Conservation (phyloP, 805 yeast genomes). For the Saccharomycopsis sp. region DNA sequence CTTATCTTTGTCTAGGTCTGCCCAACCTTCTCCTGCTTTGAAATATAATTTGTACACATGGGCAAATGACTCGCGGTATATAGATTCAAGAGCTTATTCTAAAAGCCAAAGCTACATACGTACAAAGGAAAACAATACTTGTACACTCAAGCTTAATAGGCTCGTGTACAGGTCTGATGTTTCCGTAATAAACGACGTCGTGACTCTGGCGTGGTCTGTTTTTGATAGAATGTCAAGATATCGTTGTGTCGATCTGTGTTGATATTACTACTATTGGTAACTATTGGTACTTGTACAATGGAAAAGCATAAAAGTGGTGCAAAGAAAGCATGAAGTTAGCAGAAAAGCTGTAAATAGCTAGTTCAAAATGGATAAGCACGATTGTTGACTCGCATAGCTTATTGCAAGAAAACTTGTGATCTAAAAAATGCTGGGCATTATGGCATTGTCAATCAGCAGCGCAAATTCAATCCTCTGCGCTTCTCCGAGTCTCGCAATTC, state of each 20-base stretch:
- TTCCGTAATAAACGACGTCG: too few species aligned
- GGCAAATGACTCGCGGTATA: neutral
- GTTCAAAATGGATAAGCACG: too few species aligned
- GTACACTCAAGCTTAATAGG: neutral
- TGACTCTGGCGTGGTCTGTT: too few species aligned
- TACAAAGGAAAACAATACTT: neutral
- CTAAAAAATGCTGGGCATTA: neutral
- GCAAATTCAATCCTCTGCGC: slow-evolving; percentile 73
- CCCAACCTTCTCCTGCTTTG: neutral
- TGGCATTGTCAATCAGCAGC: slow-evolving; percentile 42
- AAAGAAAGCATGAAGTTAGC: too few species aligned
- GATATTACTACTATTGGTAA: neutral
- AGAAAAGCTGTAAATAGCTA: neutral
- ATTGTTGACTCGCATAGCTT: too few species aligned
- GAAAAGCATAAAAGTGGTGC: neutral
- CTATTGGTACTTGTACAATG: neutral
- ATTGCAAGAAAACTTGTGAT: too few species aligned
- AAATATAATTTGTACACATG: neutral
- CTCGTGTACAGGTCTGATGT: neutral
- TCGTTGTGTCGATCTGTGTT: too few species aligned
- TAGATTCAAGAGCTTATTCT: neutral
- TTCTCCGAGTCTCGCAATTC: slow-evolving; percentile 83
- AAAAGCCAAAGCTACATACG: neutral
- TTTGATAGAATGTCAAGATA: too few species aligned
- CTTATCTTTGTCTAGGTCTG: neutral